These are phyloP conservation scores for Eleusine indica DNA, from an alignment of 176 grass and related monocot genomes.

Conservation along the genomic window DNA sequence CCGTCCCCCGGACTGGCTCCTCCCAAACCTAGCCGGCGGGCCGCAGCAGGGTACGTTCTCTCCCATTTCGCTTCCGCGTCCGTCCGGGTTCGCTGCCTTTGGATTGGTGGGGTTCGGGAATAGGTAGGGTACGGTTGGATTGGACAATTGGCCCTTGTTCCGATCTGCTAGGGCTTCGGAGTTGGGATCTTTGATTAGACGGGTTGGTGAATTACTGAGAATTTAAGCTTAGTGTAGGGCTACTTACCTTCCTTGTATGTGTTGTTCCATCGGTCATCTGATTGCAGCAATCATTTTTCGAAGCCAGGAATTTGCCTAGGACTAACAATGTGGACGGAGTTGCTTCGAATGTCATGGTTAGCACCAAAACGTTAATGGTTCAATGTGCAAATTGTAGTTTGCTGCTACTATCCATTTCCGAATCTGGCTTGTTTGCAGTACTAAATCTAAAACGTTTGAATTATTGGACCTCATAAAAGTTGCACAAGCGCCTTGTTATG, in stretches of 20 bases:
- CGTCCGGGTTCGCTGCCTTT: not conserved
- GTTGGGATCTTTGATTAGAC: not conserved
- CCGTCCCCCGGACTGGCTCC: constrained; percentile 65
- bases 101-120: not conserved
- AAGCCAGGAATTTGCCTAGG: not conserved
- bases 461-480: not conserved
- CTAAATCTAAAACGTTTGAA: not conserved
- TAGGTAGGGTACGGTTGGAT: not conserved
- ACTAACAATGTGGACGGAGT: not conserved
- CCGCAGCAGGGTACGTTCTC: constrained; percentile 33
- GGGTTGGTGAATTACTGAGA: not conserved
- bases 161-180: not conserved
- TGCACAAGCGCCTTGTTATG: not conserved
- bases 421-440: not conserved
- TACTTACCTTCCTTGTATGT: not conserved
- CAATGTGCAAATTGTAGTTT: not conserved
- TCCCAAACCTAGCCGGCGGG: constrained; percentile 11
- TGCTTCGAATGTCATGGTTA: not conserved
- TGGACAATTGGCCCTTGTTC: not conserved
- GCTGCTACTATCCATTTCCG: not conserved
- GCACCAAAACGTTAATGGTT: not conserved
- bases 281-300: not conserved
- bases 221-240: not conserved
- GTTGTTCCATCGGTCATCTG: not conserved
- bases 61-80: not conserved